Percentiles rank a stretch among this genome's conserved stretches.
phyloP scores from a whole-genome alignment of 108 stramenopile species.

The Nitzschia sp. region DNA sequence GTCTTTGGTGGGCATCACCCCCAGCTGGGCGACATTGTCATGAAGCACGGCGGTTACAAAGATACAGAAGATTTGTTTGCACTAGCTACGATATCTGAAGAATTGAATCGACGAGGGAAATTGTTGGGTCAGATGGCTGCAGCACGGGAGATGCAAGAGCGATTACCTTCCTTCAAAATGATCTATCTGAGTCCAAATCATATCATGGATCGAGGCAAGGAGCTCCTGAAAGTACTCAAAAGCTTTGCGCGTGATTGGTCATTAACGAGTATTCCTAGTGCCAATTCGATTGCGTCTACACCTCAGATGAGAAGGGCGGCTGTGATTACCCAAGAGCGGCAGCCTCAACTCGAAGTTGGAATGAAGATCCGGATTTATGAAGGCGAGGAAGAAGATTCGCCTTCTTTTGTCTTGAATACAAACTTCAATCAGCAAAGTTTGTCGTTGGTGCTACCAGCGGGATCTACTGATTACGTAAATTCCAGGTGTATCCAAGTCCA shows the following conservation, averaged over 20 bases:
- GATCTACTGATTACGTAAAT: not conserved
- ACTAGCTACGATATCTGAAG: constrained; percentile 63
- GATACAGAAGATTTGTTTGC: constrained; percentile 70
- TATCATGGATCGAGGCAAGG: constrained; percentile 15
- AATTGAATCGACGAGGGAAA: constrained; percentile 44
- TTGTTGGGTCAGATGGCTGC: constrained; percentile 12
- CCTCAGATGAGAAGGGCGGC: not conserved
- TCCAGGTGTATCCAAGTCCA: not conserved
- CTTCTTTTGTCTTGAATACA: constrained; percentile 11
- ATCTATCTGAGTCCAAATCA: constrained; percentile 76
- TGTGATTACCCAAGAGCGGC: not conserved
- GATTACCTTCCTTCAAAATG: constrained; percentile 75
- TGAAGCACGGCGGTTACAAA: constrained; percentile 84
- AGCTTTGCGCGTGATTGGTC: constrained; percentile 12
- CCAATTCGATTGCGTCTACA: not conserved
- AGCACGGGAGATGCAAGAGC: constrained; percentile 42
- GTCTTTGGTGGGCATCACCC: constrained; percentile 76
- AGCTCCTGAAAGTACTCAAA: constrained; percentile 2
- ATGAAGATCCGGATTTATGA: constrained; percentile 29
- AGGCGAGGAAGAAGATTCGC: constrained; percentile 1
- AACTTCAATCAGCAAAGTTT: constrained; percentile 4
- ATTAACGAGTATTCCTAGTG: not conserved
- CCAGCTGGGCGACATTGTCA: constrained; percentile 61
- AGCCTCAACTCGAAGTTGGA: constrained; percentile 15
- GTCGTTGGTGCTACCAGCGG: constrained; percentile 15